Conservation (phyloP, 2,329 filamentous ascomycete species). For the Calonectria pauciramosa region DNA sequence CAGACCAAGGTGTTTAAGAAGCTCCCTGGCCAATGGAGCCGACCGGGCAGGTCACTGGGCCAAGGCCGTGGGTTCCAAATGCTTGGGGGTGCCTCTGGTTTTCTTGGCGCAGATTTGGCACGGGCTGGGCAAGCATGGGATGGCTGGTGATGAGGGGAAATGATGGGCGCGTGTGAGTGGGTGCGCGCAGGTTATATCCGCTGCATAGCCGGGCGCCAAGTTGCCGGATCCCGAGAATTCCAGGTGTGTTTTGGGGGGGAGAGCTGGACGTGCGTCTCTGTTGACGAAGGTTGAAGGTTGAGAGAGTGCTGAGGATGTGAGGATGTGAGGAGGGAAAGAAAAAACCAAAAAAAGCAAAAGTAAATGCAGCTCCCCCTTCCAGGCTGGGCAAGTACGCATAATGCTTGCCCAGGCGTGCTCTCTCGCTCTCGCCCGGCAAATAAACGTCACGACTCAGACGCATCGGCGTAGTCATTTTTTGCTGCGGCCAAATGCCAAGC, state of each 20-base stretch:
- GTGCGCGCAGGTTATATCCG: conserved; percentile 34
- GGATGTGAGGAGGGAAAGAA: background rate
- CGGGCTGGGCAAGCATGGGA: background rate
- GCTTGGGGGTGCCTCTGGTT: background rate
- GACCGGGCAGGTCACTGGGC: conserved; percentile 21
- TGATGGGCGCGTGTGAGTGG: conserved; percentile 10
- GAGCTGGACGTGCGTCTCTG: no score
- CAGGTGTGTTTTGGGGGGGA: background rate
- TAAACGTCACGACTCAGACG: conserved; percentile 7
- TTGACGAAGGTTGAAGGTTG: background rate
- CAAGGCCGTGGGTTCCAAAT: background rate
- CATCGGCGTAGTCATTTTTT: conserved; percentile 8
- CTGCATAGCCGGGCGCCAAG: conserved; percentile 37
- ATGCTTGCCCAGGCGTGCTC: background rate
- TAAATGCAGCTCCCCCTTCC: no score
- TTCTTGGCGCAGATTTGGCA: conserved; percentile 4
- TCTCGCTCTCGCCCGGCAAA: background rate
- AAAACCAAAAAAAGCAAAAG: background rate
- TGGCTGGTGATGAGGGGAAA: conserved; percentile 10
- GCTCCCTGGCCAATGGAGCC: conserved; percentile 14
- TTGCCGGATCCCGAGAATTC: conserved; percentile 38
- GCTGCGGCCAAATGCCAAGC: conserved; percentile 41
- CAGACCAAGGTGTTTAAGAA: background rate
- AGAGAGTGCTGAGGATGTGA: background rate
- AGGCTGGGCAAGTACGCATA: background rate